These are phyloP conservation scores for Penstemon newberryi DNA, from an alignment of 257 asterid species.

Conservation along the genomic window DNA sequence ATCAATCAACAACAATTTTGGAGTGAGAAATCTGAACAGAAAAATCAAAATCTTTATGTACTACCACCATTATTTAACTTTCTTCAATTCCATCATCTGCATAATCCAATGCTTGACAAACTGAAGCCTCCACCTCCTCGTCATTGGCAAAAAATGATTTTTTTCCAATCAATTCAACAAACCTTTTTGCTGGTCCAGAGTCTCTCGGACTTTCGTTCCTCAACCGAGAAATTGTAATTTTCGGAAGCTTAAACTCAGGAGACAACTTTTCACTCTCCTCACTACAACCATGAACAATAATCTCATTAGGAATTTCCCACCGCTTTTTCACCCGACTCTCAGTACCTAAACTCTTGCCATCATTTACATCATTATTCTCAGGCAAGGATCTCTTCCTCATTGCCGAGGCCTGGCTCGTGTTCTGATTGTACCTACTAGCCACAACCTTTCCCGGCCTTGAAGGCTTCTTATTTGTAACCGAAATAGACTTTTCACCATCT, in stretches of 20 bases:
- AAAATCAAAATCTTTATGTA: too few relatives aligned
- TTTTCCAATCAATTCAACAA: constrained; percentile 71
- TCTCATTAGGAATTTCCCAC: constrained; percentile 86
- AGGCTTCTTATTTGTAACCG: constrained; percentile 53
- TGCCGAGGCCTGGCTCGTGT: constrained; percentile 35
- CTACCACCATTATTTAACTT: too few relatives aligned
- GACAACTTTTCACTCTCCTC: constrained; percentile 45
- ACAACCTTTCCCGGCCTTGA: constrained; percentile 75
- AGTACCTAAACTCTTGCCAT: constrained; percentile 41
- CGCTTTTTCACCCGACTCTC: constrained; percentile 70
- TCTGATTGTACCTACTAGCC: constrained; percentile 78
- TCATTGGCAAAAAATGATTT: constrained; percentile 52
- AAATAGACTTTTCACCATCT: constrained; percentile 60
- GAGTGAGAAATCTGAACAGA: too few relatives aligned
- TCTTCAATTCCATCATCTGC: constrained; percentile 48
- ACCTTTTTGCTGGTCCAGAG: constrained; percentile 90
- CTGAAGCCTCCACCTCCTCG: constrained; percentile 44
- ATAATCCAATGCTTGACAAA: constrained; percentile 65
- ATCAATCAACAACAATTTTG: too few relatives aligned
- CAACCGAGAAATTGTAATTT: constrained; percentile 51
- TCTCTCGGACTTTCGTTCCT: constrained; percentile 71
- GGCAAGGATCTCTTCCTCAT: constrained; percentile 80
- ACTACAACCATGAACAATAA: constrained; percentile 57
- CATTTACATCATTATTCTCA: constrained; percentile 50
- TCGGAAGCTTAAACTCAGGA: constrained; percentile 53